Conservation (phyloP, 176 grass and related monocot genomes). For the Tillandsia leiboldiana region DNA sequence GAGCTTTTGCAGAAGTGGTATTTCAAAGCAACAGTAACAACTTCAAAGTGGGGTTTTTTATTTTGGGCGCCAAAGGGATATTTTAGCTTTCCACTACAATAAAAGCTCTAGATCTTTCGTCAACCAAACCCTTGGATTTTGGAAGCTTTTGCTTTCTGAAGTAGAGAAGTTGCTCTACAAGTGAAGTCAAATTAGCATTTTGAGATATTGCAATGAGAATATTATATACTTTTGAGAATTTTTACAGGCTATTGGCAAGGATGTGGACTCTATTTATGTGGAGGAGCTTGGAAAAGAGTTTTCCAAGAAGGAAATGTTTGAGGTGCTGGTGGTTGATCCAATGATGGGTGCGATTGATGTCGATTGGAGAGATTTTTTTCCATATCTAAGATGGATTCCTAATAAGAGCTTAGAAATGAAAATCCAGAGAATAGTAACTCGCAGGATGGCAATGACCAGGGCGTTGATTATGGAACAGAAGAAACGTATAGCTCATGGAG, state of each 20-base stretch:
- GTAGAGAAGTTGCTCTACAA: too few relatives aligned
- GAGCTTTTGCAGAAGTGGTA: too few relatives aligned
- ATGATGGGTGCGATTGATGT: constrained; percentile 83
- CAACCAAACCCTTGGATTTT: too few relatives aligned
- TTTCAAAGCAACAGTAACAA: too few relatives aligned
- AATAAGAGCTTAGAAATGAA: constrained; percentile 59
- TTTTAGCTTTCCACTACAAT: too few relatives aligned
- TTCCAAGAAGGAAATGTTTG: constrained; percentile 49
- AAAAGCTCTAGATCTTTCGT: too few relatives aligned
- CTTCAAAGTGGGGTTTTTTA: too few relatives aligned
- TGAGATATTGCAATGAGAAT: not conserved
- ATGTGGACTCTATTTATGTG: constrained; percentile 52
- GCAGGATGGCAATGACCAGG: constrained; percentile 35
- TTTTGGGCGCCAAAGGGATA: too few relatives aligned
- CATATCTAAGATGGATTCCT: constrained; percentile 77
- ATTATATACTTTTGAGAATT: not conserved
- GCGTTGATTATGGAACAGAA: constrained; percentile 58
- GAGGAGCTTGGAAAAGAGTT: constrained; percentile 57
- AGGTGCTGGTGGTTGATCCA: constrained; percentile 48
- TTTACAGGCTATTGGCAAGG: constrained; percentile 50
- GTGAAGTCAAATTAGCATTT: not conserved
- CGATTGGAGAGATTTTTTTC: constrained; percentile 96
- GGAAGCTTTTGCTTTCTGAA: too few relatives aligned
- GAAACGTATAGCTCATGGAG: constrained; percentile 39
- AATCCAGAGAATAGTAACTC: constrained; percentile 29